Evolutionary conservation across 768 basidiomycete species (phyloP).

Genomic region (Termitomyces heimii): DNA sequence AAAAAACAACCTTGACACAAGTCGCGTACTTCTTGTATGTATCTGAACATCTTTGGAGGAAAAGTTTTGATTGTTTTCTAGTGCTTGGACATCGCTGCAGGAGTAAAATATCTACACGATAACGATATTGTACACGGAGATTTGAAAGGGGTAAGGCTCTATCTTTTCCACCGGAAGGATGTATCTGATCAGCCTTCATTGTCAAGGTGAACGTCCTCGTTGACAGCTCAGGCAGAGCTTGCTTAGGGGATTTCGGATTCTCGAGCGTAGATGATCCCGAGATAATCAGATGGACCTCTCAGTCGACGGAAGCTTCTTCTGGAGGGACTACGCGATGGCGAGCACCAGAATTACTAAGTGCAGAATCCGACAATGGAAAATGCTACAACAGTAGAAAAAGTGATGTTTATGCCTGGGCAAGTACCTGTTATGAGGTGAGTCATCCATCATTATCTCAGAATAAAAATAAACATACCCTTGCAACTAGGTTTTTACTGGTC

Average conservation of each 20-base stretch:
- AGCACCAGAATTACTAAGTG: conserved; percentile 7
- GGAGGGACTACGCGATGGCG: conserved; percentile 8
- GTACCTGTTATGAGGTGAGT: conserved; percentile 8
- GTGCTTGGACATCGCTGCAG: conserved; percentile 19
- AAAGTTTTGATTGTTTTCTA: background rate
- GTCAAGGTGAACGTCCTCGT: conserved; percentile 16
- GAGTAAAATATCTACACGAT: conserved; percentile 21
- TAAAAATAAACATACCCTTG: background rate
- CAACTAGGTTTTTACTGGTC: conserved; percentile 5
- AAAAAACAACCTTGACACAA: conserved; percentile 12
- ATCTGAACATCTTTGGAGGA: background rate
- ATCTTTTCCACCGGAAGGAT: background rate
- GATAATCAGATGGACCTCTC: conserved; percentile 11
- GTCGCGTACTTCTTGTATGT: conserved; percentile 26
- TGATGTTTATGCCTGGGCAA: conserved; percentile 12
- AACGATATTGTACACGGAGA: conserved; percentile 25
- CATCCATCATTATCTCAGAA: background rate
- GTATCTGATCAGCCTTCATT: background rate
- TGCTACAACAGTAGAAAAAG: conserved; percentile 7
- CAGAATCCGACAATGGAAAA: no score
- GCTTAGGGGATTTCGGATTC: conserved; percentile 18
- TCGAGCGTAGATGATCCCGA: conserved; percentile 11
- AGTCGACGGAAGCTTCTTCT: conserved; percentile 6
- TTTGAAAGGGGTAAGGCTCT: conserved; percentile 21
- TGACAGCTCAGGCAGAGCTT: conserved; percentile 11